Base-by-base conservation (phyloP, 345 rosid species). In the Boechera divaricarpa region DNA sequence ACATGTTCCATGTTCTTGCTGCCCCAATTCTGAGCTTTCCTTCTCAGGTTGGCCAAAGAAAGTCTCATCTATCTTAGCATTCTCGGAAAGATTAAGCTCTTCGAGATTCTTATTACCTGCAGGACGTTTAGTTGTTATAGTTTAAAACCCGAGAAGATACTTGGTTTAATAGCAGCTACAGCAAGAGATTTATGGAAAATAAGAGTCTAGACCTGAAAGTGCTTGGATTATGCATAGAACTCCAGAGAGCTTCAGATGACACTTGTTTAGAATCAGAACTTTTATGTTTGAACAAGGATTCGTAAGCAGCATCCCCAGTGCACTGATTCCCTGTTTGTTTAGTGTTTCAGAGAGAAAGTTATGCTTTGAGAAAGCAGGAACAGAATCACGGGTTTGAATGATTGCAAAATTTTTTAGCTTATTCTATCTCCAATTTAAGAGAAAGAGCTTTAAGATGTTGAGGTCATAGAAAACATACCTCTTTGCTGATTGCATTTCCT, bases 51-150 rank as follows among this genome's bases (percentile, higher is more conserved):
- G 49, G 8, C 59, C 70, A 59, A 73, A 21, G n/a, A 53, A 36
- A 44, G 76, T 79, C 68, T 76, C 80, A 31, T 80, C 85, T 42
- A 44, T 61, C 33, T 78, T 63, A 18, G 72, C 77, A 74, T 92
- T 95, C 42, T 82, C 81, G 16, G 93, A 88, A 69, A 92, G 84
- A 85, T 86, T 69, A 79, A 95, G 94, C 84, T 95, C 96, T 82
- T 89, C 88, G 15, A 95, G 81, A 61, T 79, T 74, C 69, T 83
- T 77, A 73, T 88, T 91, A 77, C 79, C 99, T 95, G 89, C 68
- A 67, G 33, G 36, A 15, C 44, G 10, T 52, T 16, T 32, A 28
- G 64, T 51, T 42, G 52, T 5, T 67, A 28, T 2, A 28, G 28
- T 41, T 61, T 61, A 35, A 15, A 41, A 42, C 60, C 1, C 6